These are phyloP conservation scores for Eimeria falciformis DNA, from an alignment of 169 alveolate species.

Conservation along the genomic window DNA sequence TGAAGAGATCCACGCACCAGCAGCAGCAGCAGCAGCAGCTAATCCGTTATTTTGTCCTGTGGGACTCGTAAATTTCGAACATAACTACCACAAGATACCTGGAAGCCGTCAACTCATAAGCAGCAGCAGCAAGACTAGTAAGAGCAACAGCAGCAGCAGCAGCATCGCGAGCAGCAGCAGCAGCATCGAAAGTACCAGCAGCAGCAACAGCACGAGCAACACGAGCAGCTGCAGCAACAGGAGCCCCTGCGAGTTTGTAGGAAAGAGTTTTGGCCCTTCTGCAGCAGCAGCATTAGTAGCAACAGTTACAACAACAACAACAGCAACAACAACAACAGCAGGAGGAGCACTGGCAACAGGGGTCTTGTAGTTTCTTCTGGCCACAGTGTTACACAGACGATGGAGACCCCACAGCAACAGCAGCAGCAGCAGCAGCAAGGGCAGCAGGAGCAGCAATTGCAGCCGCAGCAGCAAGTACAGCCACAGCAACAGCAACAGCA, in stretches of 20 bases:
- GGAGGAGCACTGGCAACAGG: too few species aligned
- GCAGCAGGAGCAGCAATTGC: slow-evolving; percentile 38
- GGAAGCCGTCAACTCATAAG: too few species aligned
- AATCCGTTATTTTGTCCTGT: too few species aligned
- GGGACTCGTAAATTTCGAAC: too few species aligned
- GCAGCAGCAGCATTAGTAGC: background rate
- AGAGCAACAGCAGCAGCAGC: too few species aligned
- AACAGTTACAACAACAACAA: background rate
- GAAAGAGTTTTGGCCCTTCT: background rate
- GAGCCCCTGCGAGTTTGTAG: too few species aligned
- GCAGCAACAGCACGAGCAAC: background rate
- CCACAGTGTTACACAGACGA: background rate
- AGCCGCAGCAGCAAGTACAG: background rate
- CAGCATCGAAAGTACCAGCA: too few species aligned
- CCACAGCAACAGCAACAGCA: background rate
- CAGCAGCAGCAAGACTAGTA: background rate
- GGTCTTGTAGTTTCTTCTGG: too few species aligned
- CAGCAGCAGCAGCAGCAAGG: slow-evolving; percentile 8
- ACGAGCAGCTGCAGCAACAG: slow-evolving; percentile 6
- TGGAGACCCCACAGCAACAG: background rate
- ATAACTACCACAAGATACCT: too few species aligned
- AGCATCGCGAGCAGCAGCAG: too few species aligned
- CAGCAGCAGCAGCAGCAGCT: too few species aligned
- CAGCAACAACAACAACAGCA: background rate
- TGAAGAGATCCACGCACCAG: too few species aligned